Conservation (phyloP, 2,329 filamentous ascomycete species). For the Rhexocercosporidium sp. region DNA sequence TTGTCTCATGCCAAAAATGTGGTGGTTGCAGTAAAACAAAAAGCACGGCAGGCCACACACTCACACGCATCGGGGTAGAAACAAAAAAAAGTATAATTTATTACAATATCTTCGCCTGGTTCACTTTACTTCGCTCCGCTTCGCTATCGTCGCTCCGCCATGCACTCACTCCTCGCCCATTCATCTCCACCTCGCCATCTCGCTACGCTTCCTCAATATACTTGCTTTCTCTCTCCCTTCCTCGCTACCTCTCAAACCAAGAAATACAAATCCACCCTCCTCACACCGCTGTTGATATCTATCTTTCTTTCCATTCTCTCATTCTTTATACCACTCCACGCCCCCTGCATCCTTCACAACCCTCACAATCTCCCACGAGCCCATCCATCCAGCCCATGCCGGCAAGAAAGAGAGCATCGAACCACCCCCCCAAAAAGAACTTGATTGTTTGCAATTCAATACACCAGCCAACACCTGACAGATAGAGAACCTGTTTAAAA, state of each 20-base stretch:
- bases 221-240: background rate
- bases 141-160: background rate
- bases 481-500: background rate
- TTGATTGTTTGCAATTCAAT: background rate
- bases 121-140: background rate
- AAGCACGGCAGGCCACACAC: no score
- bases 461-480: background rate
- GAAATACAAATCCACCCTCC: background rate
- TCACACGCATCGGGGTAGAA: no score
- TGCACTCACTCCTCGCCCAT: background rate
- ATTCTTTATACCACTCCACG: background rate
- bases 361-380: background rate
- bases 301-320: background rate
- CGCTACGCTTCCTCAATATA: background rate
- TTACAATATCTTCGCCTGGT: slow-evolving; percentile 8
- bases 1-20: no score
- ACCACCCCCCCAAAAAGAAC: background rate
- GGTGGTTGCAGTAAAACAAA: no score
- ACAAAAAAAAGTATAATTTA: slow-evolving; percentile 17
- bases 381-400: background rate
- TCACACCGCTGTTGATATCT: background rate
- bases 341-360: background rate
- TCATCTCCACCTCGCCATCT: background rate
- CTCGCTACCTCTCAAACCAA: background rate
- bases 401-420: background rate